Base-by-base conservation (phyloP, 164 flowering plant genomes). In the Vitis labrusca region DNA sequence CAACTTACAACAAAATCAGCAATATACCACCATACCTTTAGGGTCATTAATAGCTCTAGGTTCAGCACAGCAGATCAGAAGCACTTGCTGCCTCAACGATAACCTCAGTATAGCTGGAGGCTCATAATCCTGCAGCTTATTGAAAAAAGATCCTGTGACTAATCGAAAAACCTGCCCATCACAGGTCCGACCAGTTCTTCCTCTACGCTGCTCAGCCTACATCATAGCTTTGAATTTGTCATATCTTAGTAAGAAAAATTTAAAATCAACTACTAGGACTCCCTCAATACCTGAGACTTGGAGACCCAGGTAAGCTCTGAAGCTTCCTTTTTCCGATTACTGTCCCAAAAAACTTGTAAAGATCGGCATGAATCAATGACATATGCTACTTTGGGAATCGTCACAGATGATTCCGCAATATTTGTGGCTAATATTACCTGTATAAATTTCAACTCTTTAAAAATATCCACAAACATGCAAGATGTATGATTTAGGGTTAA, bases 401-500 rank as follows among this genome's bases (percentile, higher is more conserved):
- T 95, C n/a, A 95, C 99, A 27, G 99, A 95, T 48, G 99, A 95
- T 67, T 95, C 98, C 32, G 99, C 99, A 85, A 95, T 95, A 73
- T 95, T 95, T 70, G 99, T 95, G 29, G 99, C 99, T 74, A 95
- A 75, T 73, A 95, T 95, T n/a, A 95, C 96, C 99, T 93, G 75
- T 62, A 59, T 12, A 72, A 66, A 72, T 54, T 54, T 52, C 32
- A 55, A 50, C 9, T 12, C 12, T 60, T 69, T 53, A 32, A 32
- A 37, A 70, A 10, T 1, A 44, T 2, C 9, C 56, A 48, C 32
- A 71, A 61, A 5, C 54, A 59, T 44, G 30, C 48, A 32, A 52
- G 15, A 37, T 13, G 12, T 9, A 30, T 3, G 17, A 44, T 23
- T 53, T 53, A 12, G 56, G 9, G 56, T 53, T 13, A 16, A 16